Percentiles rank a stretch among this genome's conserved stretches.
These are phyloP conservation scores for Pichia norvegensis DNA, from an alignment of 1,139 yeast species.

Conservation along the genomic window DNA sequence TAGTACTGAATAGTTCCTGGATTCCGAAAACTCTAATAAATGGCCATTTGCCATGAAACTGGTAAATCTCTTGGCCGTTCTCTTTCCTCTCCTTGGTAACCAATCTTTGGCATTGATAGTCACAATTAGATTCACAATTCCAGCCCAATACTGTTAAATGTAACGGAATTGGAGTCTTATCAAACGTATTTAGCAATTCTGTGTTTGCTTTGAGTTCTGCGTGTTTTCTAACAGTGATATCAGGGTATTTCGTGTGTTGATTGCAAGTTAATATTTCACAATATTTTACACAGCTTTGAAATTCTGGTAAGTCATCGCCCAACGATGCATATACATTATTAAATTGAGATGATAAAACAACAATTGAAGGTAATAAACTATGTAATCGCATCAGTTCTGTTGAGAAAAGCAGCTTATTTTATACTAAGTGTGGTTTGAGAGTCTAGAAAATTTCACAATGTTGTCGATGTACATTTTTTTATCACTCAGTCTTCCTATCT, in stretches of 20 bases:
- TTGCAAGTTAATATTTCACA: constrained; percentile 45
- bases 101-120: constrained; percentile 79
- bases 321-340: constrained; percentile 41
- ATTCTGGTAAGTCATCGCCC: constrained; percentile 73
- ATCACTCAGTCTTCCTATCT: too few relatives aligned
- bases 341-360: neutral
- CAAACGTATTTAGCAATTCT: constrained; percentile 29
- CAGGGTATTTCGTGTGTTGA: constrained; percentile 20
- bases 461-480: too few relatives aligned
- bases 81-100: constrained; percentile 50
- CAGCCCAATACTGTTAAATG: constrained; percentile 51
- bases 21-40: constrained; percentile 64
- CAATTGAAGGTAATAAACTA: neutral
- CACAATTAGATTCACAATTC: constrained; percentile 82
- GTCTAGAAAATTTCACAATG: too few relatives aligned
- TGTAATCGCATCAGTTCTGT: neutral
- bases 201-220: constrained; percentile 19
- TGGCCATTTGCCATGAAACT: constrained; percentile 98
- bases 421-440: too few relatives aligned
- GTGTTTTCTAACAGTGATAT: constrained; percentile 12
- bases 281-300: constrained; percentile 53
- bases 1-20: constrained; percentile 77
- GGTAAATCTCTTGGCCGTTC: constrained; percentile 49
- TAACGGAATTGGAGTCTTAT: constrained; percentile 33
- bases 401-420: too few relatives aligned